phyloP scores from a whole-genome alignment of 148 eudicot genomes.

The Camellia sinensis region DNA sequence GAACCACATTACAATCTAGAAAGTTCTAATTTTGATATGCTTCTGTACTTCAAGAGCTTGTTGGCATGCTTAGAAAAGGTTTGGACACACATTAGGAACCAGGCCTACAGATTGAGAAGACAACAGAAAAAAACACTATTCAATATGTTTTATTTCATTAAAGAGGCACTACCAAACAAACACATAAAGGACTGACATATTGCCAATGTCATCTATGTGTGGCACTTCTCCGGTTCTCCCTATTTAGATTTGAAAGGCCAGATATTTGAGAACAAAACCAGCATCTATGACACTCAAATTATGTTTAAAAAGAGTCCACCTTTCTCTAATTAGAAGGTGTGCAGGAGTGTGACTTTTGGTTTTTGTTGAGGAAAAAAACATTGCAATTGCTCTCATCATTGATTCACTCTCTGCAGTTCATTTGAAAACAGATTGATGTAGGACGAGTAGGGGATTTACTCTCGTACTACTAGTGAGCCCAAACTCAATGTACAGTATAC shows the following conservation, averaged over 20 bases:
- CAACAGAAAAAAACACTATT: not conserved
- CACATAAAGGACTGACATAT: not conserved
- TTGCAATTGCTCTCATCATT: not conserved
- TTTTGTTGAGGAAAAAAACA: not conserved
- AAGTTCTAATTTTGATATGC: not conserved
- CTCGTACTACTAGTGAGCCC: too few relatives aligned
- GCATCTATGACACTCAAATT: not conserved
- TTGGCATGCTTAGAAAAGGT: too few relatives aligned
- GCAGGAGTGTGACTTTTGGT: not conserved
- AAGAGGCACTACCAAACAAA: constrained; percentile 6
- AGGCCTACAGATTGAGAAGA: not conserved
- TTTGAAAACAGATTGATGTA: not conserved
- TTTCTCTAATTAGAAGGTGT: not conserved
- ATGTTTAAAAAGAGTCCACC: not conserved
- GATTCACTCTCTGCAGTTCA: not conserved
- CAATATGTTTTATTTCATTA: not conserved
- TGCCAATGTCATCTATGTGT: not conserved
- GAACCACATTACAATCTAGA: not conserved
- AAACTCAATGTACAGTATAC: too few relatives aligned
- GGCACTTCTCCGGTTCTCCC: not conserved
- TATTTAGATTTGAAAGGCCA: not conserved
- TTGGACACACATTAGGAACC: not conserved
- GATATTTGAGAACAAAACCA: not conserved
- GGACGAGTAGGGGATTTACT: too few relatives aligned
- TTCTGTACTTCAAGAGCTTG: not conserved